Base-by-base conservation (phyloP, 441 rosid genomes). In the Bocquillonia castaneifolia region DNA sequence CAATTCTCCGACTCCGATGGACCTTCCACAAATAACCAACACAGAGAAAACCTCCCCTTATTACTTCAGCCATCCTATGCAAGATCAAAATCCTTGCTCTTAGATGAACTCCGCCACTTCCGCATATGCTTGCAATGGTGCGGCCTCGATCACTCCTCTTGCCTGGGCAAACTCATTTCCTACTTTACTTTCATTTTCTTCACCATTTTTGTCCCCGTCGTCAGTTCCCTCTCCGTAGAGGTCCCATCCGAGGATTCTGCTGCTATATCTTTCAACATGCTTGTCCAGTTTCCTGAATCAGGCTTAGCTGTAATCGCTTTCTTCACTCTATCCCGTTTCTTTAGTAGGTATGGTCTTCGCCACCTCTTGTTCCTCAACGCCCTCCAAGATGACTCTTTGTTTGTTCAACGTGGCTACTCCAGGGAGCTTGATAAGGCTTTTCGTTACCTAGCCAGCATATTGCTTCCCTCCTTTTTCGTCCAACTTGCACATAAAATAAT, bases 61-160 rank as follows among this genome's bases (percentile, higher is more conserved):
- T 82, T 80, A 14, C 83, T 79, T 29, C 88, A 66, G 22, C 85
- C 83, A 3, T 74, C 81, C 2, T 79, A 77, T 37, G 69, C 76
- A 5, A 64, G 74, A 59, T 84, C 88, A 50, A 75, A 78, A 67
- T 73, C 83, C 23, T 51, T 71, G 14, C 74, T 77, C 50, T 60
- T 66, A 3, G 85, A 85, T 48, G 88, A 84, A 68, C 80, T 82
- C 22, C 78, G 65, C 42, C 74, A 66, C 67, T 88, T 87, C 47
- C 85, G 86, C 17, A 64, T 80, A 25, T 74, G 88, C 72, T 90
- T 91, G 53, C 78, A 75, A 66, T 86, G 86, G 86, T 86, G 86
- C 8, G 84, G 90, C 2, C 84, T 87, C n/a, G 89, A 91, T 63
- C 97, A 88, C 76, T 83, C 92, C 63, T 73, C 97, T 20, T 65